Conservation (phyloP, 1,139 yeast genomes). For the Blastobotrys ciferrii region DNA sequence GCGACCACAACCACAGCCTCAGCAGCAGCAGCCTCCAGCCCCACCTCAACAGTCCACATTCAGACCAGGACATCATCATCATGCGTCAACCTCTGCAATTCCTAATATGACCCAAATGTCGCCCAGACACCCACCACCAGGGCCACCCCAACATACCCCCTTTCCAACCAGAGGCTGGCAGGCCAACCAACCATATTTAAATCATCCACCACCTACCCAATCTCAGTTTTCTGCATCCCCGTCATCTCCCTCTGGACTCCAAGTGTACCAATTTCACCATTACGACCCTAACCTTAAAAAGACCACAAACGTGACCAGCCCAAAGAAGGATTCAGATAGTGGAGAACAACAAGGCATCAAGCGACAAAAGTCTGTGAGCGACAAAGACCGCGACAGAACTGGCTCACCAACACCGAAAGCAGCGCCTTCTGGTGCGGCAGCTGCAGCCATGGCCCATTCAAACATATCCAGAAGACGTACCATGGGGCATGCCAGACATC, state of each 20-base stretch:
- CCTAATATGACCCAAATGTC: slow-evolving; percentile 24
- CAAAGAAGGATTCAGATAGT: slow-evolving; percentile 16
- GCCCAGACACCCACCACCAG: slow-evolving; percentile 16
- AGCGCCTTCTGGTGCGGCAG: slow-evolving; percentile 20
- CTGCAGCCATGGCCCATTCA: slow-evolving; percentile 26
- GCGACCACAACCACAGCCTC: slow-evolving; percentile 13
- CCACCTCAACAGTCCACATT: slow-evolving; percentile 23
- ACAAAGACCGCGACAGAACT: slow-evolving; percentile 22
- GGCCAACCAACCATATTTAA: neutral
- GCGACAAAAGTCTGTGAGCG: slow-evolving; percentile 24
- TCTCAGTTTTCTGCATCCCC: slow-evolving; percentile 23
- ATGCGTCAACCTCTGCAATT: slow-evolving; percentile 28
- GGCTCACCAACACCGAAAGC: slow-evolving; percentile 19
- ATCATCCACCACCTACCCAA: slow-evolving; percentile 5
- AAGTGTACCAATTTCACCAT: slow-evolving; percentile 29
- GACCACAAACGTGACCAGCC: slow-evolving; percentile 15
- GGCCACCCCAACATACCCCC: slow-evolving; percentile 16
- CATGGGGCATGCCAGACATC: slow-evolving; percentile 33
- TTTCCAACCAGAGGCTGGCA: slow-evolving; percentile 12
- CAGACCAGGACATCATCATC: slow-evolving; percentile 28
- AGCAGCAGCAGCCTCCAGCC: slow-evolving; percentile 18
- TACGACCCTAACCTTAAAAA: slow-evolving; percentile 29
- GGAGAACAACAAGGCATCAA: slow-evolving; percentile 18
- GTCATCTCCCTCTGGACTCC: slow-evolving; percentile 25
- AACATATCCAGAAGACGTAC: slow-evolving; percentile 25